Conservation (phyloP, 352 stramenopile genomes). For the Phytophthora europaea region DNA sequence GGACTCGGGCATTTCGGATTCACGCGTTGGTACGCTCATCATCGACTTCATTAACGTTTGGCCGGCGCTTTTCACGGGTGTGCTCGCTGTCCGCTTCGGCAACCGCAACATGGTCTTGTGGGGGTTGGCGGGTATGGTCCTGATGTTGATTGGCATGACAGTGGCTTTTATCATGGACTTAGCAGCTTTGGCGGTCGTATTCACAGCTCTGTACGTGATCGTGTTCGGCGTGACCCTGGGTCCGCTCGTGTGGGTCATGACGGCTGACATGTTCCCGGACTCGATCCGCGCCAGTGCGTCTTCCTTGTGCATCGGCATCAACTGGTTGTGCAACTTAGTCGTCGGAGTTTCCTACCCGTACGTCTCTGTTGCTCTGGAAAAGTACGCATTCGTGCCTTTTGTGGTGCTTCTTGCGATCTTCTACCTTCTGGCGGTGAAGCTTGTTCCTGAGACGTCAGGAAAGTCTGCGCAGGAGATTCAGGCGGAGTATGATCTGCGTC, state of each 20-base stretch:
- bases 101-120: constrained; percentile 23
- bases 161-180: constrained; percentile 12
- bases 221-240: constrained; percentile 13
- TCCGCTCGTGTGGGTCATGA: constrained; percentile 14
- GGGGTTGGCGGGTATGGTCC: constrained; percentile 11
- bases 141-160: constrained; percentile 24
- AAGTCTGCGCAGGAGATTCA: constrained; percentile 16
- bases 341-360: constrained; percentile 15
- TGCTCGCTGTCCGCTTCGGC: constrained; percentile 18
- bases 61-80: constrained; percentile 13
- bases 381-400: constrained; percentile 14
- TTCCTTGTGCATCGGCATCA: constrained; percentile 20
- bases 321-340: constrained; percentile 13
- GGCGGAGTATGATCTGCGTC: constrained; percentile 14
- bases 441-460: constrained; percentile 12
- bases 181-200: constrained; percentile 11
- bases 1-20: constrained; percentile 5
- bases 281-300: constrained; percentile 10
- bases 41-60: constrained; percentile 22
- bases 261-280: constrained; percentile 15
- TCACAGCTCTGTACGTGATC: constrained; percentile 18
- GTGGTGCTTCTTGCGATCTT: constrained; percentile 22
- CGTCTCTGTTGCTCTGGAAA: not conserved
- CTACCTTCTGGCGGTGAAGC: constrained; percentile 11
- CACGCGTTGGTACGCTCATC: constrained; percentile 6